Percentiles rank a stretch among this genome's conserved stretches.
phyloP scores from a whole-genome alignment of 2,329 filamentous ascomycete genomes.

The Ophidiomyces ophidiicola region DNA sequence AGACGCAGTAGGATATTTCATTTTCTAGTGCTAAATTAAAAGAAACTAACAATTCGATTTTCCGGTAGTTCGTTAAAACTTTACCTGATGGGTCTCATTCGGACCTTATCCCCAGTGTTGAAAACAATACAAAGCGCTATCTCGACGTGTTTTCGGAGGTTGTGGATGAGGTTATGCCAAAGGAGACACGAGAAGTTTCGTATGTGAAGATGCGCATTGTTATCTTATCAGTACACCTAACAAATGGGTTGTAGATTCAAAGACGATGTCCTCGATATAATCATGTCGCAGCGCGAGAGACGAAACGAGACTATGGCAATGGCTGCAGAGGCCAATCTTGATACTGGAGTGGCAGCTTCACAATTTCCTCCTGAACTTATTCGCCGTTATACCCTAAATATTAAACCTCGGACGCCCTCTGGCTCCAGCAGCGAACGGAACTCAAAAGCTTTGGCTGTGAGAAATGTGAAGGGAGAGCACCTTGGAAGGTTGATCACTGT shows the following conservation, averaged over 20 bases:
- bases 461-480: slow-evolving; percentile 84
- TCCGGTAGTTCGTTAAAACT: slow-evolving; percentile 58
- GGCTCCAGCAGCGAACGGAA: slow-evolving; percentile 49
- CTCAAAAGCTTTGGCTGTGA: slow-evolving; percentile 66
- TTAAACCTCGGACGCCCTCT: slow-evolving; percentile 75
- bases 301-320: slow-evolving; percentile 67
- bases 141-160: slow-evolving; percentile 82
- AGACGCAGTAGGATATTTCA: slow-evolving; percentile 46
- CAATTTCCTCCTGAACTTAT: slow-evolving; percentile 88
- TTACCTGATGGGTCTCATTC: slow-evolving; percentile 58
- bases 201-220: slow-evolving; percentile 32
- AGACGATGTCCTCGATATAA: slow-evolving; percentile 90
- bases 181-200: slow-evolving; percentile 64
- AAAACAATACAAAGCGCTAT: slow-evolving; percentile 88
- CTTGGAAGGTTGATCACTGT: slow-evolving; percentile 88
- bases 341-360: slow-evolving; percentile 55
- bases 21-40: background rate
- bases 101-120: slow-evolving; percentile 60
- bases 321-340: slow-evolving; percentile 52
- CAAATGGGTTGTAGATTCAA: slow-evolving; percentile 58
- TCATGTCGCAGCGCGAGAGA: slow-evolving; percentile 81
- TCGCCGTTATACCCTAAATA: slow-evolving; percentile 86
- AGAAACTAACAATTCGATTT: background rate
- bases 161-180: slow-evolving; percentile 74
- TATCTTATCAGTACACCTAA: slow-evolving; percentile 13